phyloP scores from a whole-genome alignment of 768 basidiomycete genomes.

The Amanita exitialis region DNA sequence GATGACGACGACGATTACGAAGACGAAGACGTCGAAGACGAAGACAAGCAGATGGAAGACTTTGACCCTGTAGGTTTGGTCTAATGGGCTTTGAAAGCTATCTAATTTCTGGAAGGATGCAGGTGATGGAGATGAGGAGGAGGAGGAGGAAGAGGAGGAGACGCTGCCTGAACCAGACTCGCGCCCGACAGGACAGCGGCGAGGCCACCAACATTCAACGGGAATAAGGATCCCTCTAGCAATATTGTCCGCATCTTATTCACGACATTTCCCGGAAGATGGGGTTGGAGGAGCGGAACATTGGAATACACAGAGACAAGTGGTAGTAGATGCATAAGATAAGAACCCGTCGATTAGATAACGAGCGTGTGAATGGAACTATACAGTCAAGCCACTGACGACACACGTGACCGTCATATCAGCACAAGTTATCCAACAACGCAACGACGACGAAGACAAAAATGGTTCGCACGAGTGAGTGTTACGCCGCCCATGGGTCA shows the following conservation, averaged over 20 bases:
- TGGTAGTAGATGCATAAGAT: conserved; percentile 22
- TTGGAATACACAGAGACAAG: conserved; percentile 28
- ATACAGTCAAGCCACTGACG: conserved; percentile 51
- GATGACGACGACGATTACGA: conserved; percentile 50
- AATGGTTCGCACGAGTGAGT: conserved; percentile 77
- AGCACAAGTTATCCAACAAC: neutral
- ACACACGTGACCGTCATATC: conserved; percentile 21
- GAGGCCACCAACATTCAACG: conserved; percentile 16
- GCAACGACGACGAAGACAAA: conserved; percentile 21
- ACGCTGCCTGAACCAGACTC: conserved; percentile 23
- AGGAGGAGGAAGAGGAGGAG: conserved; percentile 53
- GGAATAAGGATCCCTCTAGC: neutral
- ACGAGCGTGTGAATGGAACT: conserved; percentile 29
- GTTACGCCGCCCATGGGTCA: conserved; percentile 8
- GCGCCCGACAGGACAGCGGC: conserved; percentile 22
- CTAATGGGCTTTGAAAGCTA: neutral
- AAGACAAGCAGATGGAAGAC: conserved; percentile 76
- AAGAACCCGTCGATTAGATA: conserved; percentile 13
- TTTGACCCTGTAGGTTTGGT: conserved; percentile 61
- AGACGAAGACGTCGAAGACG: conserved; percentile 56
- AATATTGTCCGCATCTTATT: neutral
- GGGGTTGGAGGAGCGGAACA: conserved; percentile 25
- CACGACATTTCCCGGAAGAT: neutral
- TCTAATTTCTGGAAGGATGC: conserved; percentile 29
- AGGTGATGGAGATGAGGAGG: conserved; percentile 45